A percentile compares a stretch with the other conserved stretches of the same genome.
Conservation (phyloP, 2,329 filamentous ascomycete genomes). For the Colletotrichum magnum region DNA sequence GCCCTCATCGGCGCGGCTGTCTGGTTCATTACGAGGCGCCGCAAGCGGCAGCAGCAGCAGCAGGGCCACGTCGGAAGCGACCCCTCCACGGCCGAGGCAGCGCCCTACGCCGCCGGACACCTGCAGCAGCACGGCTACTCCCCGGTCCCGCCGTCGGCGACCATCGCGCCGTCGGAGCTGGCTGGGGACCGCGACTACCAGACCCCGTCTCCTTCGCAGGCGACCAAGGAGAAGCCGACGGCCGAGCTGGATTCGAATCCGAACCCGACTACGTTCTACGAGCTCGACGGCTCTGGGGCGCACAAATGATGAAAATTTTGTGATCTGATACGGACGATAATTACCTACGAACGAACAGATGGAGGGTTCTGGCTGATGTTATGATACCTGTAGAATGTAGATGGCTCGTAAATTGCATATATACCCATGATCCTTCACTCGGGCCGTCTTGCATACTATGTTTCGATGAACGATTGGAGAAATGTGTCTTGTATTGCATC, state of each 20-base stretch:
- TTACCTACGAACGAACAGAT: not conserved
- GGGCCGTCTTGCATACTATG: too few relatives aligned
- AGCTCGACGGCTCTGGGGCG: conserved; percentile 34
- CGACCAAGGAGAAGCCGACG: conserved; percentile 27
- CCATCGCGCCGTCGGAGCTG: conserved; percentile 29
- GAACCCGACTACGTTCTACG: conserved; percentile 23
- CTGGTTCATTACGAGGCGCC: conserved; percentile 59
- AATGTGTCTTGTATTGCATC: too few relatives aligned
- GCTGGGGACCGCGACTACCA: conserved; percentile 15
- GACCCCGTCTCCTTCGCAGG: conserved; percentile 3
- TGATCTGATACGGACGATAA: too few relatives aligned
- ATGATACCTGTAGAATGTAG: conserved; percentile 8
- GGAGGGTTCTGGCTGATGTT: not conserved
- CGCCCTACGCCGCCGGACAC: not conserved
- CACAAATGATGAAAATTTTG: conserved; percentile 5
- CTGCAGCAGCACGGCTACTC: conserved; percentile 28
- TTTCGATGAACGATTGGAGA: too few relatives aligned
- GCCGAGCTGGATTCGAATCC: conserved; percentile 30
- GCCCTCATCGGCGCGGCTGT: conserved; percentile 55
- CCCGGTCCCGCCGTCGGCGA: conserved; percentile 19
- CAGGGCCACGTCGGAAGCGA: conserved; percentile 38
- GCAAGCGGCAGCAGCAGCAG: conserved; percentile 51
- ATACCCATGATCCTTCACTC: too few relatives aligned
- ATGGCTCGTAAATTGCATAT: not conserved
- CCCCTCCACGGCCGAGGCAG: conserved; percentile 35